Conservation (phyloP, 164 flowering plant species). For the Warburgia ugandensis region DNA sequence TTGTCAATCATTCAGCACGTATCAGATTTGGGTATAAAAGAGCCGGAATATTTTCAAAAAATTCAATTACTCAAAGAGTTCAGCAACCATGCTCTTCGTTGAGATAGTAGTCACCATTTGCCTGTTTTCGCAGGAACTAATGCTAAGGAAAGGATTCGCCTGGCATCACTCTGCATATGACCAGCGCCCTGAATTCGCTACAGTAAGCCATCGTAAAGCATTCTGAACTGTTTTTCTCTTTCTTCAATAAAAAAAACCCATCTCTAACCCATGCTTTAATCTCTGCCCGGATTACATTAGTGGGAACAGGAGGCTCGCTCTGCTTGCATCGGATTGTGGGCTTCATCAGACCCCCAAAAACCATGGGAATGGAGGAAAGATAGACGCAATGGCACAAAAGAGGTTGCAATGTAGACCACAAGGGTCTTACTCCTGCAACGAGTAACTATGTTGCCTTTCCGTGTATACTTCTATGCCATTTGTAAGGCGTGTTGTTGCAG, state of each 20-base stretch:
- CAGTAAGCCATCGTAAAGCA: conserved; percentile 32
- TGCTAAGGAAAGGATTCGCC: conserved; percentile 83
- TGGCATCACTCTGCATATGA: conserved; percentile 87
- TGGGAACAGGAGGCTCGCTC: conserved; percentile 75
- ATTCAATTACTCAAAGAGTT: too few species aligned
- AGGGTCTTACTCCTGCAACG: too few species aligned
- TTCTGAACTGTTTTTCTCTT: background rate
- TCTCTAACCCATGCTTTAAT: background rate
- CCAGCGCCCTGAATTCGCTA: conserved; percentile 46
- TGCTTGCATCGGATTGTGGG: conserved; percentile 76
- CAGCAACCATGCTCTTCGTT: too few species aligned
- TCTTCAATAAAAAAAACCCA: background rate
- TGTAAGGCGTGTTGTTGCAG: too few species aligned
- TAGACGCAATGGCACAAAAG: conserved; percentile 35
- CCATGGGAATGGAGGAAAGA: conserved; percentile 95
- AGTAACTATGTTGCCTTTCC: background rate
- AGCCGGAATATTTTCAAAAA: background rate
- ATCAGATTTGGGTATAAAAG: too few species aligned
- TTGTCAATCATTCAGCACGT: background rate
- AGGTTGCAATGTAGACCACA: background rate
- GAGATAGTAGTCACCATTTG: too few species aligned
- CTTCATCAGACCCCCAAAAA: conserved; percentile 68
- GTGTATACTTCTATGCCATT: too few species aligned
- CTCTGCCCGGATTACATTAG: conserved; percentile 21
- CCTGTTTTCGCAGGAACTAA: conserved; percentile 36